phyloP scores from a whole-genome alignment of 352 stramenopile species.

The Elongisporangium undulatum region DNA sequence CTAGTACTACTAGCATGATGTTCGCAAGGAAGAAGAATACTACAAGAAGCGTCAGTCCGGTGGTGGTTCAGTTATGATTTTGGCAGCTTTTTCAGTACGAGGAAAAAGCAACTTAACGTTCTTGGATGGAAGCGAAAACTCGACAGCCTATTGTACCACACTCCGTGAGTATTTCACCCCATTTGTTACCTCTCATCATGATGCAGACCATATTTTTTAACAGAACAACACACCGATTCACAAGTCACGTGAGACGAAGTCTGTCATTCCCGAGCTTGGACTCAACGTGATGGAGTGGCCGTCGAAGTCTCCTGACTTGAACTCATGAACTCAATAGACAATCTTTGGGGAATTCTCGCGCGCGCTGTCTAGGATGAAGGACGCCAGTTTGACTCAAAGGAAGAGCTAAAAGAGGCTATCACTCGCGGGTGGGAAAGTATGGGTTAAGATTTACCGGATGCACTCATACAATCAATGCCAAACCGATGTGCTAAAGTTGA shows the following conservation, averaged over 20 bases:
- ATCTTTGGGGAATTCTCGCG: constrained; percentile 10
- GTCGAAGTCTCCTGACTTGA: constrained; percentile 12
- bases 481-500: too few species aligned
- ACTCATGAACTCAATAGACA: constrained; percentile 18
- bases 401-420: constrained; percentile 6
- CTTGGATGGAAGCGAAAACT: constrained; percentile 5
- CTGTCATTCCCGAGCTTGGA: constrained; percentile 7
- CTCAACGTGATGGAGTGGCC: constrained; percentile 8
- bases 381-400: constrained; percentile 6
- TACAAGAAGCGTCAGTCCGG: constrained; percentile 9
- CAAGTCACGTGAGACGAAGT: neutral
- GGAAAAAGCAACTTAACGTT: constrained; percentile 1
- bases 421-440: constrained; percentile 6
- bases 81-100: constrained; percentile 9
- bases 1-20: constrained; percentile 27
- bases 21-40: constrained; percentile 7
- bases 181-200: constrained; percentile 2
- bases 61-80: constrained; percentile 12
- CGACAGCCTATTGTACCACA: neutral
- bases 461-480: constrained; percentile 9
- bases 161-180: constrained; percentile 3
- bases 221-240: constrained; percentile 7
- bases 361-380: constrained; percentile 11
- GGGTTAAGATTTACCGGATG: neutral
- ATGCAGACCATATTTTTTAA: constrained; percentile 2